Percentiles rank a stretch among this genome's conserved stretches.
Conservation (phyloP, 1,284 basidiomycete species). For the Irpex sp. region DNA sequence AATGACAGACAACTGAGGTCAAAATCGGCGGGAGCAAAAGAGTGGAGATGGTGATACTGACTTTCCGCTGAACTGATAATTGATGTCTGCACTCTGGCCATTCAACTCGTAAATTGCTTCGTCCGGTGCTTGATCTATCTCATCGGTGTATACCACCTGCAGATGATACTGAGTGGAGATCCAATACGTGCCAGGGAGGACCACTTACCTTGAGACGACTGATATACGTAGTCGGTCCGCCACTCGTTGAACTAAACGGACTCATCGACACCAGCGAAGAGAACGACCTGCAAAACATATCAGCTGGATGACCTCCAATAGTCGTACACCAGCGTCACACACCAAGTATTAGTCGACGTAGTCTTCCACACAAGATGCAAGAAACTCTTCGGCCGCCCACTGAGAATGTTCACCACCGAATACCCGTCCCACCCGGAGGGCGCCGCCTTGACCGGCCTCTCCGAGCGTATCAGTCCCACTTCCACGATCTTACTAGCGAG, state of each 20-base stretch:
- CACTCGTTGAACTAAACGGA: not conserved
- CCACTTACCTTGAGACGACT: constrained; percentile 5
- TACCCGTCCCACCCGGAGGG: constrained; percentile 6
- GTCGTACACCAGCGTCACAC: not conserved
- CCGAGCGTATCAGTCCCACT: constrained; percentile 1
- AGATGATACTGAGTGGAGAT: not conserved
- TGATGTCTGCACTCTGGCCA: constrained; percentile 8
- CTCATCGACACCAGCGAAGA: constrained; percentile 5
- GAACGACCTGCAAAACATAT: constrained; percentile 1
- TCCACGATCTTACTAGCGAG: constrained; percentile 1
- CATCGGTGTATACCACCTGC: constrained; percentile 6
- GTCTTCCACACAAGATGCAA: constrained; percentile 11
- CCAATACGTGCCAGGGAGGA: not conserved
- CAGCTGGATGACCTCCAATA: not conserved
- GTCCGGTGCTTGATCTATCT: not conserved
- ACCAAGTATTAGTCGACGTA: constrained; percentile 6
- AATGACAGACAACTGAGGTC: not conserved
- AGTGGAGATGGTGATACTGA: not conserved
- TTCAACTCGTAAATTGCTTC: constrained; percentile 3
- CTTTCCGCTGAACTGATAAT: constrained; percentile 8
- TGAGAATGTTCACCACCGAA: constrained; percentile 3
- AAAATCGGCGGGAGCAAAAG: no score
- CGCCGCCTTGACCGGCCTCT: not conserved
- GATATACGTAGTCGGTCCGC: constrained; percentile 1
- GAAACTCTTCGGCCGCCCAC: constrained; percentile 2